Evolutionary conservation across 169 alveolate species (phyloP).

Genomic region (Plasmodium sp.): DNA sequence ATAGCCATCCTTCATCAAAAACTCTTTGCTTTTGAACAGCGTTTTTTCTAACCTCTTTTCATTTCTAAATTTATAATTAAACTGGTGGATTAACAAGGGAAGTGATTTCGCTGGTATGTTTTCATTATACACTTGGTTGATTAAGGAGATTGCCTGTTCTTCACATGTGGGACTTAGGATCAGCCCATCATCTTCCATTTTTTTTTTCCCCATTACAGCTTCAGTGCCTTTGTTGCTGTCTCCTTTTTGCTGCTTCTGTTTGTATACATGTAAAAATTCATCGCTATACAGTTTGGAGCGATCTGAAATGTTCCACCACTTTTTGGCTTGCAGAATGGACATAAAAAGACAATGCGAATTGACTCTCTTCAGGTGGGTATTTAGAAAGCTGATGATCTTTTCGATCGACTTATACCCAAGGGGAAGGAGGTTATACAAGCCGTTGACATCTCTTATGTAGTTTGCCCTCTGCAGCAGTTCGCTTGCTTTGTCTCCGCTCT

Average conservation of each 20-base stretch:
- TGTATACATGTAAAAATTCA: constrained; percentile 63
- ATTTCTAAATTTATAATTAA: constrained; percentile 51
- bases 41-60: constrained; percentile 63
- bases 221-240: background rate
- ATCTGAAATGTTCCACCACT: constrained; percentile 47
- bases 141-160: constrained; percentile 20
- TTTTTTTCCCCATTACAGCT: background rate
- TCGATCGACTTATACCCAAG: constrained; percentile 37
- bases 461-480: constrained; percentile 49
- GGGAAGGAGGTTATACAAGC: constrained; percentile 35
- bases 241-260: constrained; percentile 24
- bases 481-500: constrained; percentile 62
- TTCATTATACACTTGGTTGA: constrained; percentile 43
- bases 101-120: constrained; percentile 23
- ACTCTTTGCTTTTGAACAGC: constrained; percentile 50
- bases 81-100: constrained; percentile 50
- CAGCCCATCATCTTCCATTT: constrained; percentile 54
- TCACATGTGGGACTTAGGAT: constrained; percentile 70
- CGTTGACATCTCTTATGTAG: constrained; percentile 41
- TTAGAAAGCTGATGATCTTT: constrained; percentile 15
- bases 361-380: constrained; percentile 13
- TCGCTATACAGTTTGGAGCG: constrained; percentile 50
- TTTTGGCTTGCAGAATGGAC: constrained; percentile 64
- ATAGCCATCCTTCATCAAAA: constrained; percentile 66
- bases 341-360: constrained; percentile 35